phyloP scores from a whole-genome alignment of 2,329 filamentous ascomycete species.

The Phialemoniopsis sp. region DNA sequence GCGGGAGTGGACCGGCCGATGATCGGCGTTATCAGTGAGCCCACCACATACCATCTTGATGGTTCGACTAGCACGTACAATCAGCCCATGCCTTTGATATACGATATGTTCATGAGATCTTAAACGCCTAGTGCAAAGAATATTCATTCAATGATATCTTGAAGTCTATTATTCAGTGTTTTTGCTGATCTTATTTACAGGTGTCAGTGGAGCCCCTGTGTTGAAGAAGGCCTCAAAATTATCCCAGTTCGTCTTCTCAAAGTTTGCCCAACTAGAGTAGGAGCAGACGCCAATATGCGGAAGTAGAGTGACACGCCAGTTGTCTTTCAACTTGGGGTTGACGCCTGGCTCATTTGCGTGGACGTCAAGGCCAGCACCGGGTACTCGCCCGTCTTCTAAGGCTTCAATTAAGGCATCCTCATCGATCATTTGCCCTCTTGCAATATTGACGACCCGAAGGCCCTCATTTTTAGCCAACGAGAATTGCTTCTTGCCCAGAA shows the following conservation, averaged over 20 bases:
- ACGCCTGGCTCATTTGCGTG: slow-evolving; percentile 26
- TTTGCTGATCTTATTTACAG: too few species aligned
- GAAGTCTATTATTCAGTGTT: too few species aligned
- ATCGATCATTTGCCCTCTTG: slow-evolving; percentile 24
- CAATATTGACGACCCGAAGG: slow-evolving; percentile 26
- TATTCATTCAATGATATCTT: too few species aligned
- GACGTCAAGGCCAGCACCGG: slow-evolving; percentile 27
- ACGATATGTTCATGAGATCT: too few species aligned
- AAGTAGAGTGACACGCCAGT: slow-evolving; percentile 23
- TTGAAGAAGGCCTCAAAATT: slow-evolving; percentile 18
- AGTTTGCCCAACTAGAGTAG: slow-evolving; percentile 18
- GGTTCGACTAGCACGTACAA: too few species aligned
- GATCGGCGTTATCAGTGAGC: too few species aligned
- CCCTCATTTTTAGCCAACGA: slow-evolving; percentile 15
- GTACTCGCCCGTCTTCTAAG: slow-evolving; percentile 21
- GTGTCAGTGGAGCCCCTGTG: neutral
- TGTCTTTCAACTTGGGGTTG: slow-evolving; percentile 17
- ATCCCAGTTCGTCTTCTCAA: slow-evolving; percentile 15
- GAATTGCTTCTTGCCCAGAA: slow-evolving; percentile 15
- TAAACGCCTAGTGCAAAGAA: too few species aligned
- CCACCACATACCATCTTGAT: too few species aligned
- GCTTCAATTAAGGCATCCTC: slow-evolving; percentile 26
- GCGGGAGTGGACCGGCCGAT: too few species aligned
- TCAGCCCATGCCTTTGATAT: too few species aligned
- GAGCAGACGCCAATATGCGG: slow-evolving; percentile 22